Evolutionary conservation across 2,329 filamentous ascomycete species (phyloP).

Genomic region (Cordyceps tenuipes): DNA sequence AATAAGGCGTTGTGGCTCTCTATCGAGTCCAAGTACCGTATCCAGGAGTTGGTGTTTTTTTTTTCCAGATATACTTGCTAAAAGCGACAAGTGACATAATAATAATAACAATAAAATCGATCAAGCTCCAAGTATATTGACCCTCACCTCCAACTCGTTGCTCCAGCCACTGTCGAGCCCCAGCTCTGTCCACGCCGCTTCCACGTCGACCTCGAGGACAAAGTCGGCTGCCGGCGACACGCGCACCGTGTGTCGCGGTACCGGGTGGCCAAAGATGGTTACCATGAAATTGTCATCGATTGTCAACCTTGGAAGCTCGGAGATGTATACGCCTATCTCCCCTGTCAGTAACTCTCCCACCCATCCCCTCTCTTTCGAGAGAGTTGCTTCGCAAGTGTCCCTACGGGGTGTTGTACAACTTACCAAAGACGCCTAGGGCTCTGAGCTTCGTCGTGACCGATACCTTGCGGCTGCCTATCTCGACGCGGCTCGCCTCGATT

Average conservation of each 20-base stretch:
- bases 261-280: slow-evolving; percentile 61
- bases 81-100: neutral
- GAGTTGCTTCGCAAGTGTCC: neutral
- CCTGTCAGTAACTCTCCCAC: neutral
- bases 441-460: slow-evolving; percentile 64
- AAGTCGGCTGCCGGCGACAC: slow-evolving; percentile 42
- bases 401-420: slow-evolving; percentile 16
- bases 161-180: slow-evolving; percentile 63
- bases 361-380: neutral
- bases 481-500: slow-evolving; percentile 54
- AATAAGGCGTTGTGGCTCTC: too few species aligned
- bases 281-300: slow-evolving; percentile 63
- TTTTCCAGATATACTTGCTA: neutral
- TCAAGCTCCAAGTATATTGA: slow-evolving; percentile 23
- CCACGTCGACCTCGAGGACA: slow-evolving; percentile 70
- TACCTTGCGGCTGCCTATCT: slow-evolving; percentile 42
- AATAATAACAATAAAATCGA: neutral
- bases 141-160: slow-evolving; percentile 67
- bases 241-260: slow-evolving; percentile 59
- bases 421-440: slow-evolving; percentile 67
- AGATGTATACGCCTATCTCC: slow-evolving; percentile 61
- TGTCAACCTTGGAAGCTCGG: slow-evolving; percentile 51
- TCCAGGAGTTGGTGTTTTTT: too few species aligned
- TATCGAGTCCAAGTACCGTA: too few species aligned
- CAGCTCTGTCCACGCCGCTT: slow-evolving; percentile 69